Base-by-base conservation (phyloP, 805 yeast species). In the Myxozyma nipponensis region DNA sequence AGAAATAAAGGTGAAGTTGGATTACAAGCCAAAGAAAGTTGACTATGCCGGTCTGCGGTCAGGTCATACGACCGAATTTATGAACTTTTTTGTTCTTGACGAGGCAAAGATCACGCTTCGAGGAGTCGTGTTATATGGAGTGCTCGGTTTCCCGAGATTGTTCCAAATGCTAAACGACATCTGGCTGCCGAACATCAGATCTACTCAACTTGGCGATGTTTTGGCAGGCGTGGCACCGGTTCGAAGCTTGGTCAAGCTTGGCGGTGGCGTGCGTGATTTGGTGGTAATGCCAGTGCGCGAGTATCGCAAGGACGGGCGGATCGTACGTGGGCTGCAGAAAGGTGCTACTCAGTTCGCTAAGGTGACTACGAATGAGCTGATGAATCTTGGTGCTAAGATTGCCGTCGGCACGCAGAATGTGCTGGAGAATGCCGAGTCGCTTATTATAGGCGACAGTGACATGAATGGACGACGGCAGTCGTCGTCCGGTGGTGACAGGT, bases 1-100 rank as follows among this genome's bases (percentile, higher is more conserved):
- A 3, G 65, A 63, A 4, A 74, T 89, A 3, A 76, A 77, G 42
- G 64, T 93, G 19, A 81, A 81, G 54, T 71, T 93, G 37, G 98
- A 93, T 66, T 93, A 93, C 66, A 89, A 88, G 64, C 98, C 98
- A 0, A 89, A 89, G 64, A 85, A 81, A 58, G 75, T 91, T 25
- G 95, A 91, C 65, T 86, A 85, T 63, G 78, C 81, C 1, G 96
- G 95, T 0, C 75, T 90, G 26, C 73, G 86, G 50, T 84, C 96
- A 0, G 98, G 98, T 0, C 88, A 84, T 54, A 78, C 88, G 0
- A 82, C 84, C 2, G 97, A 91, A 64, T 77, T 93, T 46, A 81
- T 88, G 77, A 93, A 93, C 64, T 79, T 93, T 56, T 90, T 93
- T 67, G 83, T 84, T 5, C 73, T 93, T 35, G 96, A 91, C 62